Evolutionary conservation across 2,329 filamentous ascomycete species (phyloP), one percentile per base, ranked within the genome.

Genomic region (Aspergillus pseudoterreus): DNA sequence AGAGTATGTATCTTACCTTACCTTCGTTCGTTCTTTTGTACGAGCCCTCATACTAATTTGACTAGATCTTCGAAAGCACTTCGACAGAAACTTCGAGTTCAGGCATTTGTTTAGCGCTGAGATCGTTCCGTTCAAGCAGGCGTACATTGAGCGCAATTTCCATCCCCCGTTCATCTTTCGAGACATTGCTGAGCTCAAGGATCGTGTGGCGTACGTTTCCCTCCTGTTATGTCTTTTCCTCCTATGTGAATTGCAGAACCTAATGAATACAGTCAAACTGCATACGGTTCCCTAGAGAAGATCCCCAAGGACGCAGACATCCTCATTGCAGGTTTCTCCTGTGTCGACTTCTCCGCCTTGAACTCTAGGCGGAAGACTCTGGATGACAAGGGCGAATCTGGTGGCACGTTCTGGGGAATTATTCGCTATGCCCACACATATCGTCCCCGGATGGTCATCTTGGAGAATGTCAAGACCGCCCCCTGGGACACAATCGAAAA

Each of bases 291-390:
- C 6, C 70, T 77, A 45, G 75, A 75, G 4, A 47, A 67, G 1
- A 80, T 90, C 1, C 86, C 86, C 0, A 67, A 66, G 0, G 63
- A 78, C 10, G 68, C 83, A 1, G 85, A 92, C 56, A 64, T 92
- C 0, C 71, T 92, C 1, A 73, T 92, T 42, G 85, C 85, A 6
- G 88, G 88, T 0, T 88, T 86, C 39, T 85, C 86, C 0, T 94
- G 88, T 58, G 86, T 89, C 2, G 88, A 92, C 60, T 88, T 87
- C 57, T 92, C 88, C 0, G 63, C 57, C 0, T 67, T 91, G 30
- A 92, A 91, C 64, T 80, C 73, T 45, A 66, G 74, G 4, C 72
- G 72, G 14, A 83, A 82, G 51, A 67, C 68, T 0, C 65, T 85
- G 0, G 69, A 77, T 1, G 74, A 80, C 6, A 71, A 77, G 12